Conservation (phyloP, 148 eudicot species). For the Cornus kousa region DNA sequence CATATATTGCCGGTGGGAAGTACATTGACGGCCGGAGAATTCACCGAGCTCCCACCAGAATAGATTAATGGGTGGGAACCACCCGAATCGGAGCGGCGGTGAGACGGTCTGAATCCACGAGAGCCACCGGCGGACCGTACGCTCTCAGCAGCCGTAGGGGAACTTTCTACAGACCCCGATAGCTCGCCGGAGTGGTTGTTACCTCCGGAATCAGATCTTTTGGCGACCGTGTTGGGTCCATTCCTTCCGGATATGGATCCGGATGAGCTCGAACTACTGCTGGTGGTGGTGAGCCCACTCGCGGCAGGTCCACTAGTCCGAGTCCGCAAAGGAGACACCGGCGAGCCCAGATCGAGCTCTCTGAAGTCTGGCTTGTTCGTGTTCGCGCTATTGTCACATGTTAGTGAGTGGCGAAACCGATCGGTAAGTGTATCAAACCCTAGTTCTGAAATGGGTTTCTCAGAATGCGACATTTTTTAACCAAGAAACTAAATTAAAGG, state of each 20-base stretch:
- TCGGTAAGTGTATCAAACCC: slow-evolving; percentile 34
- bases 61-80: slow-evolving; percentile 34
- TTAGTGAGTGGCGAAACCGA: slow-evolving; percentile 36
- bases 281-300: slow-evolving; percentile 28
- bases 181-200: slow-evolving; percentile 65
- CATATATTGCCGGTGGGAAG: slow-evolving; percentile 74
- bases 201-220: slow-evolving; percentile 24
- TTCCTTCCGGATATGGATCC: slow-evolving; percentile 68
- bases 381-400: slow-evolving; percentile 5
- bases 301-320: slow-evolving; percentile 26
- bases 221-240: slow-evolving; percentile 18
- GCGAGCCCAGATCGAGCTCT: slow-evolving; percentile 60
- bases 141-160: slow-evolving; percentile 18
- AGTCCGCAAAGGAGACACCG: slow-evolving; percentile 53
- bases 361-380: slow-evolving; percentile 57
- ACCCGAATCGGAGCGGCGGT: slow-evolving; percentile 44
- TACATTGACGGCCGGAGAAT: slow-evolving; percentile 42
- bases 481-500: neutral
- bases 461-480: slow-evolving; percentile 39
- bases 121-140: slow-evolving; percentile 6
- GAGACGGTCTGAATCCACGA: slow-evolving; percentile 31
- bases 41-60: slow-evolving; percentile 45
- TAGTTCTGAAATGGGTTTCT: slow-evolving; percentile 36
- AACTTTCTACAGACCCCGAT: slow-evolving; percentile 39
- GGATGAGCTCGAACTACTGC: slow-evolving; percentile 72